A percentile compares a stretch with the other conserved stretches of the same genome.
Conservation (phyloP, 352 stramenopile genomes). For the Phytophthora meadii region DNA sequence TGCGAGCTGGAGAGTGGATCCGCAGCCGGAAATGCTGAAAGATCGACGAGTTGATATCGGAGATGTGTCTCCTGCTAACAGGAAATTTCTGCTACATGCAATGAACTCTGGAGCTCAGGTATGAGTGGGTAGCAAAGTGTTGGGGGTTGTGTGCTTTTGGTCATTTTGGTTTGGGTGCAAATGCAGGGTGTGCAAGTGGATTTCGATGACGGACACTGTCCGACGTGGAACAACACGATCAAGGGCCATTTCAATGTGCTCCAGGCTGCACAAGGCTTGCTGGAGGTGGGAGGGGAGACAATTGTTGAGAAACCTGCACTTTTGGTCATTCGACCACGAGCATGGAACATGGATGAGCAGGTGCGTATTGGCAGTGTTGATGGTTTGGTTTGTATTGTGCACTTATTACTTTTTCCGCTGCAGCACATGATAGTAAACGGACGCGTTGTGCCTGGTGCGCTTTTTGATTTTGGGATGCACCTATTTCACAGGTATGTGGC, state of each 20-base stretch:
- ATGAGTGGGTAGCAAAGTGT: not conserved
- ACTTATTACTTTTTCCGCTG: constrained; percentile 5
- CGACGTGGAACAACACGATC: constrained; percentile 94
- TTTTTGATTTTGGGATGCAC: constrained; percentile 97
- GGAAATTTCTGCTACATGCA: constrained; percentile 93
- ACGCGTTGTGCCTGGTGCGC: constrained; percentile 80
- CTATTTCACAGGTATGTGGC: constrained; percentile 94
- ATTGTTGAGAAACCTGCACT: constrained; percentile 61
- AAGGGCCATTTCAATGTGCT: constrained; percentile 93
- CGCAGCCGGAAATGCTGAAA: constrained; percentile 70
- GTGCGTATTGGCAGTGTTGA: constrained; percentile 30
- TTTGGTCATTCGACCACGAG: constrained; percentile 92
- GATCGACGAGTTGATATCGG: constrained; percentile 96
- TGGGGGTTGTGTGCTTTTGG: constrained; percentile 3
- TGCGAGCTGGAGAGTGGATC: constrained; percentile 61
- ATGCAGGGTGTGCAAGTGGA: constrained; percentile 74
- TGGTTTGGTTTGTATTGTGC: not conserved
- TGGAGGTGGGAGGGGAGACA: constrained; percentile 35
- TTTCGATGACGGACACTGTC: constrained; percentile 84
- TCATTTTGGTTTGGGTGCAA: not conserved
- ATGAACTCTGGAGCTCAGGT: constrained; percentile 94
- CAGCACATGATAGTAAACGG: constrained; percentile 93
- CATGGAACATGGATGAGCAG: constrained; percentile 96
- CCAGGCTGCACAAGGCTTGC: constrained; percentile 85
- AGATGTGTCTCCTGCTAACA: constrained; percentile 86